Evolutionary conservation across 371 early-diverging fungal species (phyloP).

Genomic region (Mortierella sp.): DNA sequence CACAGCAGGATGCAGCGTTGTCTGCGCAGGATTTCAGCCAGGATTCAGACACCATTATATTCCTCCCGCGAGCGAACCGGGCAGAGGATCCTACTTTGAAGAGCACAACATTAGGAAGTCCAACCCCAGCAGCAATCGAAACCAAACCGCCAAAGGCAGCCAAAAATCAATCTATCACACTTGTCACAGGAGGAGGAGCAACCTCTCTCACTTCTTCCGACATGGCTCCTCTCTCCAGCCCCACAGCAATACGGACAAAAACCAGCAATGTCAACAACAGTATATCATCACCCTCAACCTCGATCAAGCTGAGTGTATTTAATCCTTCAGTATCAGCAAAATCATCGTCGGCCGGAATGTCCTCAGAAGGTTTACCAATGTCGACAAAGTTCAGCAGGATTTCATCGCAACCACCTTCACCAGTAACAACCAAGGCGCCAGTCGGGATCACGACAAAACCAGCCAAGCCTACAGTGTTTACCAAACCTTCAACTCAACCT

Average conservation of each 20-base stretch:
- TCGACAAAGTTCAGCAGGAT: constrained; percentile 11
- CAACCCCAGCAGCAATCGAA: background rate
- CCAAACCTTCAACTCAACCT: background rate
- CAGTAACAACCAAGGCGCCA: background rate
- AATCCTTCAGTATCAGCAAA: constrained; percentile 7
- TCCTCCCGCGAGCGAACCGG: background rate
- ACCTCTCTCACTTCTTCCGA: background rate
- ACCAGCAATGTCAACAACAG: background rate
- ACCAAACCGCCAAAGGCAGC: background rate
- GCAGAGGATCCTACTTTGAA: background rate
- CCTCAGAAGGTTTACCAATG: constrained; percentile 6
- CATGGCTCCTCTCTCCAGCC: background rate
- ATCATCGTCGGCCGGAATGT: background rate
- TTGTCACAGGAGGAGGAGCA: background rate
- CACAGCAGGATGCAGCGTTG: background rate
- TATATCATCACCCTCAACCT: background rate
- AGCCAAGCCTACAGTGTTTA: background rate
- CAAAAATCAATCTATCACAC: background rate
- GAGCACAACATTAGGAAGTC: background rate
- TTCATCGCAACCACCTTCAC: background rate
- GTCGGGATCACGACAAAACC: background rate
- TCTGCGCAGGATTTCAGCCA: background rate
- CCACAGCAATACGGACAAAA: background rate
- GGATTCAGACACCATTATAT: constrained; percentile 6
- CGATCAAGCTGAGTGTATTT: constrained; percentile 25